These are phyloP conservation scores for Podosphaera aphanis DNA, from an alignment of 2,329 filamentous ascomycete genomes.

Conservation along the genomic window DNA sequence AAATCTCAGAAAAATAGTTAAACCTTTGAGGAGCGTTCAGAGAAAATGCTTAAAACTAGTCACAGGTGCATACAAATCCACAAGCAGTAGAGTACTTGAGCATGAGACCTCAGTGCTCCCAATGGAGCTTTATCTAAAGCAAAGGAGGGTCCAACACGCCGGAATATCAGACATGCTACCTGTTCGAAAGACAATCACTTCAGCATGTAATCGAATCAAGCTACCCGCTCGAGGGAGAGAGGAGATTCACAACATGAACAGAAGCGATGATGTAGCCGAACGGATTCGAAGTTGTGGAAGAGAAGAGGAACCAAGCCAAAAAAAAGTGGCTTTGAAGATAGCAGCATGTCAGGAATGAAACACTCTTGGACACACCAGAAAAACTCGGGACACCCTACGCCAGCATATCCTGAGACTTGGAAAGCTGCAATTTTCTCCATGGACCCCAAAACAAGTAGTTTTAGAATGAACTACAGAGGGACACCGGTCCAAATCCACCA, in stretches of 20 bases:
- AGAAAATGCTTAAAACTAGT: no score
- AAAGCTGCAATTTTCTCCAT: not conserved
- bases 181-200: not conserved
- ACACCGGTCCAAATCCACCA: no score
- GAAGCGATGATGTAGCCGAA: not conserved
- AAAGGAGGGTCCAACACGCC: not conserved
- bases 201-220: not conserved
- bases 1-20: no score
- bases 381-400: no score
- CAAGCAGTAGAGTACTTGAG: no score
- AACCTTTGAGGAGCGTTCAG: no score
- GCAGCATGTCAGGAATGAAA: not conserved
- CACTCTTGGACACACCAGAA: not conserved
- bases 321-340: not conserved
- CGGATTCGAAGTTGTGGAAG: not conserved
- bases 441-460: no score
- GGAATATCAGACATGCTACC: not conserved
- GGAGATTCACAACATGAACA: not conserved
- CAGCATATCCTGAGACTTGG: not conserved
- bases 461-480: no score
- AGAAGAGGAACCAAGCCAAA: not conserved
- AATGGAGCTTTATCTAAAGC: not conserved
- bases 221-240: not conserved
- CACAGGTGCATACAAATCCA: no score
- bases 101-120: not conserved